Evolutionary conservation across 129 eudicot species (phyloP), one percentile per base, ranked within the genome.

Genomic region (Kitagawia praeruptora): DNA sequence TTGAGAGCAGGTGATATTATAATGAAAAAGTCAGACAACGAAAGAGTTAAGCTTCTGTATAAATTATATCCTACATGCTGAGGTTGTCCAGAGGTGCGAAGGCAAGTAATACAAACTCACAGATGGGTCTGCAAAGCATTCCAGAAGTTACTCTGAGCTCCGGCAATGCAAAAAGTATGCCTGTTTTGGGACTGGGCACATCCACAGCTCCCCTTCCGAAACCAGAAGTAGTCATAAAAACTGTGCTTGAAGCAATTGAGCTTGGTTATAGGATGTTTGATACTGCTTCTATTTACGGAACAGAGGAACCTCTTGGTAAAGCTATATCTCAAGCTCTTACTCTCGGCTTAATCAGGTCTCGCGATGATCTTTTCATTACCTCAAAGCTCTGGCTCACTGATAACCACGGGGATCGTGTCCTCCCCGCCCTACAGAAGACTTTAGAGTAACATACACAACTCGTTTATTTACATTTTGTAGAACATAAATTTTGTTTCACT

Each of bases 241-340:
- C 76, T 0, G 39, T 66, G 9, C 40, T 66, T 11, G 72, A 66
- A 11, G 72, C 72, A 34, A 66, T 66, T 31, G 72, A 66, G 40
- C 41, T 66, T 66, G 72, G 72, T 66, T 66, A 66, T 31, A 66
- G 72, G 86, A 82, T 74, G 77, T 79, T 83, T 48, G 86, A 83
- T 58, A 83, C 86, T 1, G 86, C 86, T 38, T 6, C 72, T 14
- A 0, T 40, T 14, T 83, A 83, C 77, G 3, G 9, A 51, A 74
- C 83, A 12, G 83, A 83, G 77, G 18, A 76, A 46, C 7, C 86
- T 38, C 76, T 83, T 5, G 86, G 83, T 13, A 80, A 83, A 46
- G 86, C 70, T 23, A 75, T 83, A 51, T 44, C 76, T 19, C 83
- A 83, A 45, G 82, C 72, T 25, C 51, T 83, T 34, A 44, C 18